phyloP scores from a whole-genome alignment of 179 eudicot species.

The Nepenthes alata region DNA sequence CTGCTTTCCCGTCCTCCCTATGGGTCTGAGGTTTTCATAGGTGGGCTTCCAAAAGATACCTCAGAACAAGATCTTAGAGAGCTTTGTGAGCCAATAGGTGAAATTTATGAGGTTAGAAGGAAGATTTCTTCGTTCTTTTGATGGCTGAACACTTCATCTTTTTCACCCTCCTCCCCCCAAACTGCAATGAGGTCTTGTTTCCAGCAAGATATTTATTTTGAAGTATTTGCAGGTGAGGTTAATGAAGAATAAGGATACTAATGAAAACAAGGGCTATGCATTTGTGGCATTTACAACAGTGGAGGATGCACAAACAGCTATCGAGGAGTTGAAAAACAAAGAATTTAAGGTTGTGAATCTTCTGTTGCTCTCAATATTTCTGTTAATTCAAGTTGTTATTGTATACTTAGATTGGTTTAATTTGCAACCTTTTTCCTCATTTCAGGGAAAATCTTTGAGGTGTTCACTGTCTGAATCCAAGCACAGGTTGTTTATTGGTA shows the following conservation, averaged over 20 bases:
- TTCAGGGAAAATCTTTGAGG: slow-evolving; percentile 81
- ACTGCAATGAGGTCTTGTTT: too few relatives aligned
- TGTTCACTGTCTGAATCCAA: slow-evolving; percentile 84
- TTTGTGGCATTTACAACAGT: slow-evolving; percentile 70
- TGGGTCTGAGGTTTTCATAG: slow-evolving; percentile 85
- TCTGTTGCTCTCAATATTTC: slow-evolving; percentile 56
- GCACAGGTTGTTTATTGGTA: slow-evolving; percentile 83
- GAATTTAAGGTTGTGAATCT: slow-evolving; percentile 58
- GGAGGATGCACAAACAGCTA: slow-evolving; percentile 71
- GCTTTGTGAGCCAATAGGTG: slow-evolving; percentile 80
- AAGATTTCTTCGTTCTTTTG: slow-evolving; percentile 57
- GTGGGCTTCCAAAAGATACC: slow-evolving; percentile 78
- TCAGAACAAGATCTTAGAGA: slow-evolving; percentile 73
- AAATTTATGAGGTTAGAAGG: slow-evolving; percentile 75
- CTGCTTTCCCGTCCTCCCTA: slow-evolving; percentile 82
- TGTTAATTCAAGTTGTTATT: too few relatives aligned
- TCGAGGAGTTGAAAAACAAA: slow-evolving; percentile 71
- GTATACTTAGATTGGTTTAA: not conserved
- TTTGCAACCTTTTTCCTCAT: not conserved
- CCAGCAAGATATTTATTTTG: slow-evolving; percentile 17
- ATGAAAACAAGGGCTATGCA: slow-evolving; percentile 86
- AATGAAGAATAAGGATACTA: slow-evolving; percentile 69
- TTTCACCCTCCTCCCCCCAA: too few relatives aligned
- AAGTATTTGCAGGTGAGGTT: slow-evolving; percentile 45
- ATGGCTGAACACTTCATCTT: slow-evolving; percentile 32